Evolutionary conservation across 768 basidiomycete genomes (phyloP).

Genomic region (Clitopilus hobsonii): DNA sequence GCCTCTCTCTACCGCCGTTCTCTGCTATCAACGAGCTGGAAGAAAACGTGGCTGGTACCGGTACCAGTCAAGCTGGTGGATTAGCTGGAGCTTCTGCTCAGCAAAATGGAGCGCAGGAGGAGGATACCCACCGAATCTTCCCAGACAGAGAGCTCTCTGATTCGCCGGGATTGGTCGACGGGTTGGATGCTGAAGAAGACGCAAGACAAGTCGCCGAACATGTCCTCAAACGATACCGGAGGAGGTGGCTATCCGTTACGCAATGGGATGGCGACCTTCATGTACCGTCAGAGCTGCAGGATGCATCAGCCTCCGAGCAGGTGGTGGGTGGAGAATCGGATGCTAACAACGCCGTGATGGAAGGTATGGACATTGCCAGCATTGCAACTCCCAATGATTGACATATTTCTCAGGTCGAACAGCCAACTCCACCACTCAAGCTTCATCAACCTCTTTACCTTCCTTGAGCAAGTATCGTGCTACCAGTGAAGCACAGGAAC

Average conservation of each 20-base stretch:
- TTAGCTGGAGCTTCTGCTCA: too few relatives aligned
- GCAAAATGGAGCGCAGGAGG: too few relatives aligned
- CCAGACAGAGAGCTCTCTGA: neutral
- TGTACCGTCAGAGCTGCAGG: neutral
- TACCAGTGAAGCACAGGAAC: neutral
- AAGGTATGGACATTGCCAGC: too few relatives aligned
- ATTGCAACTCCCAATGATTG: too few relatives aligned
- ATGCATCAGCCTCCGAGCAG: too few relatives aligned
- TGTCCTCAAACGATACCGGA: too few relatives aligned
- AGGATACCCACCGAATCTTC: neutral
- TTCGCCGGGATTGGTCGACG: neutral
- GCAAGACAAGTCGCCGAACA: too few relatives aligned
- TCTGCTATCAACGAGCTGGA: neutral
- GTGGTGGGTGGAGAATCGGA: too few relatives aligned
- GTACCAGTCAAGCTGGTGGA: too few relatives aligned
- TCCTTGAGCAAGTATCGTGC: neutral
- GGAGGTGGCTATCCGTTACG: neutral
- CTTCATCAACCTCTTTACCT: neutral
- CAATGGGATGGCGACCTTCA: neutral
- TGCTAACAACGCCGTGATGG: too few relatives aligned
- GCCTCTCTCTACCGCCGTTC: neutral
- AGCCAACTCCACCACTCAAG: neutral
- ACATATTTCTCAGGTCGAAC: too few relatives aligned
- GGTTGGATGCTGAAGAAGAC: neutral
- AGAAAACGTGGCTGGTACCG: too few relatives aligned